These are phyloP conservation scores for Hymenoscyphus occultus DNA, from an alignment of 2,329 filamentous ascomycete species.

Conservation along the genomic window DNA sequence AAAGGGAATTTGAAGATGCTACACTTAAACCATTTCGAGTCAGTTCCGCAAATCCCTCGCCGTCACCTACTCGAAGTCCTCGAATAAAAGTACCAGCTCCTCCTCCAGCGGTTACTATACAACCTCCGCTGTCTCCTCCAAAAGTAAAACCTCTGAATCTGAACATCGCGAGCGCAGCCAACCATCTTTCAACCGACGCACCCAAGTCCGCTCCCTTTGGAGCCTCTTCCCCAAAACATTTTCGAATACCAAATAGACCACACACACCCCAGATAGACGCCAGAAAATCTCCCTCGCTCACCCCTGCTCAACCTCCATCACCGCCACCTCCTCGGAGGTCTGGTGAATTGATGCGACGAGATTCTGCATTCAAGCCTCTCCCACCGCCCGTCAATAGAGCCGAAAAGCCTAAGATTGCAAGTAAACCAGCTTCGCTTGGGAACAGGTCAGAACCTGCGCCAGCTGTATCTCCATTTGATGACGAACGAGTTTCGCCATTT, in stretches of 20 bases:
- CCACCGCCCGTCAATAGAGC: conserved; percentile 78
- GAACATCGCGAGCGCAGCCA: conserved; percentile 25
- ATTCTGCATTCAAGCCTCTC: conserved; percentile 39
- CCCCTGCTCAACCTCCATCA: conserved; percentile 54
- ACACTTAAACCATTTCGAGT: conserved; percentile 28
- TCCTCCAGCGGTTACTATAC: conserved; percentile 61
- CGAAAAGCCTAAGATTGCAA: conserved; percentile 67
- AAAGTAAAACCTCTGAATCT: conserved; percentile 40
- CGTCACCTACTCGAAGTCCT: conserved; percentile 28
- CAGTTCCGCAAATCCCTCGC: conserved; percentile 27
- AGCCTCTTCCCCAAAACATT: conserved; percentile 41
- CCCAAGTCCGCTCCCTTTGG: conserved; percentile 40
- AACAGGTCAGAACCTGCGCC: conserved; percentile 36
- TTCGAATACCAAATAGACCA: conserved; percentile 55
- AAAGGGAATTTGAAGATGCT: conserved; percentile 24
- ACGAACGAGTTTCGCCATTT: conserved; percentile 66
- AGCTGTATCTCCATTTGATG: conserved; percentile 18
- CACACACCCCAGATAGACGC: conserved; percentile 51
- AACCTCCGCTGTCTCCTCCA: conserved; percentile 68
- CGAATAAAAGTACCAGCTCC: conserved; percentile 20
- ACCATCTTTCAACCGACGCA: conserved; percentile 30
- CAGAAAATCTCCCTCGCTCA: conserved; percentile 47
- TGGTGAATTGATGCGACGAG: conserved; percentile 51
- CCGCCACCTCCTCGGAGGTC: conserved; percentile 63
- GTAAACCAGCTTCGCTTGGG: conserved; percentile 31